phyloP scores from a whole-genome alignment of 2,329 filamentous ascomycete species.

The Aspergillus novofumigatus region DNA sequence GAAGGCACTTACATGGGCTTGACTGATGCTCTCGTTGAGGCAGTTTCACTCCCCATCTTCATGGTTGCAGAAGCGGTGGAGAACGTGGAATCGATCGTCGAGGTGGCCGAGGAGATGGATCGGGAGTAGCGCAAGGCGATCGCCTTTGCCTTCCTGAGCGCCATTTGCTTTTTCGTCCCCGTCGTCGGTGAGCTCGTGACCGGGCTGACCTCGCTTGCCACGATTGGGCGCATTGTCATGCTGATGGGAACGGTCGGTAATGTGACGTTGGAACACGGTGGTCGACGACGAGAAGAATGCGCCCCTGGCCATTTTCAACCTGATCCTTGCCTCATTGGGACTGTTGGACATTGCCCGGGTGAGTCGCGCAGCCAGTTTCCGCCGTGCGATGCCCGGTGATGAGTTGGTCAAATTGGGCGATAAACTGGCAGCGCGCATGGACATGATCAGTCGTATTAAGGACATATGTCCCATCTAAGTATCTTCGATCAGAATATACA shows the following conservation, averaged over 20 bases:
- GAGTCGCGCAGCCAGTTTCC: constrained; percentile 2
- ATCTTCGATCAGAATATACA: neutral
- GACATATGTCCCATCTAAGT: neutral
- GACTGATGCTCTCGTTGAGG: neutral
- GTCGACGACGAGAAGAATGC: constrained; percentile 17
- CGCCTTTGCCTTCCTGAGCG: constrained; percentile 24
- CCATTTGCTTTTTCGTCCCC: constrained; percentile 22
- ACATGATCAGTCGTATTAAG: neutral
- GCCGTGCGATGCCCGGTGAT: neutral
- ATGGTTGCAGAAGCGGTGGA: constrained; percentile 5
- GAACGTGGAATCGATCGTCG: constrained; percentile 17
- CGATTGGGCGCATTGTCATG: constrained; percentile 2
- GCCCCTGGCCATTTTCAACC: constrained; percentile 4
- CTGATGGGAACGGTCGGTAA: constrained; percentile 4
- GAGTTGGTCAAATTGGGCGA: neutral
- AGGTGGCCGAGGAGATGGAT: constrained; percentile 22
- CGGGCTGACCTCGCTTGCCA: neutral
- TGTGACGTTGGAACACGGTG: constrained; percentile 12
- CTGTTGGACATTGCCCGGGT: constrained; percentile 4
- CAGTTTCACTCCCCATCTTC: constrained; percentile 1
- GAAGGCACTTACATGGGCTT: neutral
- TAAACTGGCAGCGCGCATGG: neutral
- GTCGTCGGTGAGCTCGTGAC: constrained; percentile 1
- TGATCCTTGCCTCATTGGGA: constrained; percentile 5
- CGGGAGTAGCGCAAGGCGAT: constrained; percentile 23